phyloP scores from a whole-genome alignment of 75 land plant species.

The Pinus tabuliformis region DNA sequence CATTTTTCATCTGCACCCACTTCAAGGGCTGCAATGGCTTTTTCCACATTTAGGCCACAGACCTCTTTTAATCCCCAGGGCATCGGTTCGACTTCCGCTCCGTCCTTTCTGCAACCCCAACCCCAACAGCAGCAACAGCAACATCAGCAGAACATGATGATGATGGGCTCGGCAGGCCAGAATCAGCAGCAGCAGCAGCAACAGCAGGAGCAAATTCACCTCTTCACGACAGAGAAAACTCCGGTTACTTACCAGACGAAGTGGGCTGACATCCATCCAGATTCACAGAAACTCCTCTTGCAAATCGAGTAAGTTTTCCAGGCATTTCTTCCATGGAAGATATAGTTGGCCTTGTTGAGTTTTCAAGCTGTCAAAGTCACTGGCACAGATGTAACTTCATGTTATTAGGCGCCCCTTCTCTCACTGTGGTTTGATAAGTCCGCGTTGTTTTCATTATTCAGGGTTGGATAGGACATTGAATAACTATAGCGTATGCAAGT shows the following conservation, averaged over 20 bases:
- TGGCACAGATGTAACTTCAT: too few relatives aligned
- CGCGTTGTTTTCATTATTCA: too few relatives aligned
- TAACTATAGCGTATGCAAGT: too few relatives aligned
- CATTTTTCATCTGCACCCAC: too few relatives aligned
- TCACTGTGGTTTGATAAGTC: too few relatives aligned
- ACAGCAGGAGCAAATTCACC: constrained; percentile 55
- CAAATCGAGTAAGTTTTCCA: constrained; percentile 66
- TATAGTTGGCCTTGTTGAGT: background rate
- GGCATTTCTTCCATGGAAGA: background rate
- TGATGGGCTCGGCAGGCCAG: background rate
- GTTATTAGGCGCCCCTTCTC: too few relatives aligned
- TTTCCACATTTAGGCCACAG: too few relatives aligned
- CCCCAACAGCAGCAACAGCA: constrained; percentile 13
- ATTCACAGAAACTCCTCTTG: constrained; percentile 80
- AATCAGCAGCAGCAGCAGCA: constrained; percentile 48
- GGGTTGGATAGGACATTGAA: too few relatives aligned
- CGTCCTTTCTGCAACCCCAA: too few relatives aligned
- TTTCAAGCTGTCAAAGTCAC: background rate
- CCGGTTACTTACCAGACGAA: constrained; percentile 85
- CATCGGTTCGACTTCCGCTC: too few relatives aligned
- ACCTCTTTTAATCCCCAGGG: too few relatives aligned
- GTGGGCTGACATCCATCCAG: constrained; percentile 94
- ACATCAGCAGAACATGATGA: background rate
- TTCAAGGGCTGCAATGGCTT: too few relatives aligned
- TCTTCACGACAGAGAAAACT: constrained; percentile 64